Evolutionary conservation across 2,329 filamentous ascomycete genomes (phyloP).

Genomic region (Saccharata proteae): DNA sequence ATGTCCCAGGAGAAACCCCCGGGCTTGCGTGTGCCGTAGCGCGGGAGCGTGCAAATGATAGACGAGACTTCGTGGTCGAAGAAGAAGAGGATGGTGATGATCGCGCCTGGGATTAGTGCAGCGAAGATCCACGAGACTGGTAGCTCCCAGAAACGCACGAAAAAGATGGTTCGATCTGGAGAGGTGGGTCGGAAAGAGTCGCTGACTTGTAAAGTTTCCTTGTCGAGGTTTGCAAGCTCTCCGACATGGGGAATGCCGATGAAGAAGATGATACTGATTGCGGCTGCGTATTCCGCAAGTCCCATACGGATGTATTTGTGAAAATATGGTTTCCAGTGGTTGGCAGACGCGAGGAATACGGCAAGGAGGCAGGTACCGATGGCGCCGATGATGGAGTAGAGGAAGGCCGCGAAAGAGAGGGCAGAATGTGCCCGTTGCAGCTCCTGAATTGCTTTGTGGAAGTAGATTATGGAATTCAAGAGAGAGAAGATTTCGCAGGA

Average conservation of each 20-base stretch:
- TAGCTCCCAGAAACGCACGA: constrained; percentile 52
- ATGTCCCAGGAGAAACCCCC: constrained; percentile 56
- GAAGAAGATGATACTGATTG: constrained; percentile 54
- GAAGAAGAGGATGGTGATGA: constrained; percentile 57
- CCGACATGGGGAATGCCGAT: constrained; percentile 51
- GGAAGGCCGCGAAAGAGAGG: constrained; percentile 49
- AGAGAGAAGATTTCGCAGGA: constrained; percentile 55
- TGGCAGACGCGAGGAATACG: constrained; percentile 48
- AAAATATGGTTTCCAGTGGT: constrained; percentile 49
- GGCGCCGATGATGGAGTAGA: constrained; percentile 53
- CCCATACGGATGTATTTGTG: constrained; percentile 50
- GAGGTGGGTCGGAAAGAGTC: constrained; percentile 44
- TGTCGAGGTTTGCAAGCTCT: constrained; percentile 46
- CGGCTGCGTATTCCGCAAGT: constrained; percentile 51
- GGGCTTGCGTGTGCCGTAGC: constrained; percentile 49
- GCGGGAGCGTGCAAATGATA: constrained; percentile 52
- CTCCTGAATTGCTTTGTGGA: constrained; percentile 55
- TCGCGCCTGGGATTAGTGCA: constrained; percentile 49
- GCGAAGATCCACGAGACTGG: constrained; percentile 48
- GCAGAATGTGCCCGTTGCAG: constrained; percentile 45
- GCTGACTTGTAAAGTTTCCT: constrained; percentile 45
- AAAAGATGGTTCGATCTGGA: constrained; percentile 43
- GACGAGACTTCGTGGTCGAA: constrained; percentile 60
- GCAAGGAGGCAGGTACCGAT: constrained; percentile 52
- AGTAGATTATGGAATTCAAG: constrained; percentile 56